phyloP scores from a whole-genome alignment of 2,329 filamentous ascomycete genomes.

The Thelonectria blattea region DNA sequence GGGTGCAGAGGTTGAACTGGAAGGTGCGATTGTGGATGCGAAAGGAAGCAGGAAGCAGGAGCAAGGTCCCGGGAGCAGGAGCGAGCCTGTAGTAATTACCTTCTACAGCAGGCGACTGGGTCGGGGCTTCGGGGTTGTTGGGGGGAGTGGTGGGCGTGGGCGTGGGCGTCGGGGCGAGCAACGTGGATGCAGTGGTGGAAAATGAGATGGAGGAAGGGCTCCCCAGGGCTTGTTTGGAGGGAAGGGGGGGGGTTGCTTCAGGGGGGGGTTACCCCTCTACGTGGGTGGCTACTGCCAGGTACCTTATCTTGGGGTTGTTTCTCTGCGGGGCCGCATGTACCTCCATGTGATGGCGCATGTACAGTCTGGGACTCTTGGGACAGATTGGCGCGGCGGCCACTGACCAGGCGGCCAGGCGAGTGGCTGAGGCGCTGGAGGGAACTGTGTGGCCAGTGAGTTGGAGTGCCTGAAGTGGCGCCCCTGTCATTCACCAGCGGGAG shows the following conservation, averaged over 20 bases:
- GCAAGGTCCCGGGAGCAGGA: not conserved
- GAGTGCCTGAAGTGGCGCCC: not conserved
- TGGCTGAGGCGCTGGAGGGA: constrained; percentile 3
- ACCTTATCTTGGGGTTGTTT: constrained; percentile 9
- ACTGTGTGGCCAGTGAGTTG: constrained; percentile 13
- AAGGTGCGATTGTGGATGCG: constrained; percentile 29
- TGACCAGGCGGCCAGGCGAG: constrained; percentile 1
- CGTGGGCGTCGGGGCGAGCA: constrained; percentile 37
- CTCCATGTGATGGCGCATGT: not conserved
- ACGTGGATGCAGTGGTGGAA: constrained; percentile 38
- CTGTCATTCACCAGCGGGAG: constrained; percentile 2
- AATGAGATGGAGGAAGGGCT: constrained; percentile 38
- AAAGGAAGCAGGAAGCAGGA: constrained; percentile 16
- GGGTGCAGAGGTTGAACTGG: constrained; percentile 1
- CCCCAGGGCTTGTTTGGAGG: constrained; percentile 32
- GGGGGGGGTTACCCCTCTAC: constrained; percentile 6
- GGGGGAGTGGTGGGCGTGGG: no score
- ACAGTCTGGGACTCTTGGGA: not conserved
- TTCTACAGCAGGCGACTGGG: not conserved
- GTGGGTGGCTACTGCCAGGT: constrained; percentile 11
- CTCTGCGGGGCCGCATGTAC: constrained; percentile 10
- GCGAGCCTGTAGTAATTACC: constrained; percentile 4
- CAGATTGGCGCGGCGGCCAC: constrained; percentile 1
- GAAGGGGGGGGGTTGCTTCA: constrained; percentile 6
- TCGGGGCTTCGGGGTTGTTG: constrained; percentile 36